phyloP scores from a whole-genome alignment of 768 basidiomycete species.

The Cubamyces lactineus region DNA sequence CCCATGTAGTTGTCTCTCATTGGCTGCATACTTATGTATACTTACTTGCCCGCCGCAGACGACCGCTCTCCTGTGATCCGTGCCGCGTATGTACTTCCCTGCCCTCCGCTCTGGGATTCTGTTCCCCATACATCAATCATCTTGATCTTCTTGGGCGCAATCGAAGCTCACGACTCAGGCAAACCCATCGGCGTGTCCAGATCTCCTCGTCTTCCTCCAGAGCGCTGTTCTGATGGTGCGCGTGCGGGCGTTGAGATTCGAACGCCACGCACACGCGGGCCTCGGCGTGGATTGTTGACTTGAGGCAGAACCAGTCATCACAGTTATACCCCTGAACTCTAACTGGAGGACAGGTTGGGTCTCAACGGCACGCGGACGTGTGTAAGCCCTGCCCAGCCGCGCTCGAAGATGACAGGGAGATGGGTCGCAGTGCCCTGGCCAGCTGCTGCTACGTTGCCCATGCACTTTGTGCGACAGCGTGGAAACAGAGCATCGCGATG shows the following conservation, averaged over 20 bases:
- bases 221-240: not conserved
- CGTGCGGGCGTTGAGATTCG: not conserved
- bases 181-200: not conserved
- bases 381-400: too few relatives aligned
- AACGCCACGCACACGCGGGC: not conserved
- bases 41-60: not conserved
- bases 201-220: not conserved
- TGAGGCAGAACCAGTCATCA: not conserved
- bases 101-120: not conserved
- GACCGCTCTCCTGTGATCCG: not conserved
- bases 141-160: conserved; percentile 14
- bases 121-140: conserved; percentile 5
- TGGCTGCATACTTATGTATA: conserved; percentile 1
- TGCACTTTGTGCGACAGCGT: too few relatives aligned
- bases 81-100: not conserved
- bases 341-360: not conserved
- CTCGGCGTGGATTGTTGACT: too few relatives aligned
- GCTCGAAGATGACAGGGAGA: too few relatives aligned
- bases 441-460: too few relatives aligned
- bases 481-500: too few relatives aligned
- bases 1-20: not conserved
- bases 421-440: too few relatives aligned
- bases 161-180: not conserved
- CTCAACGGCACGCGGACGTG: not conserved
- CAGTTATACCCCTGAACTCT: not conserved